A percentile compares a stretch with the other conserved stretches of the same genome.
Evolutionary conservation across 1,284 basidiomycete genomes (phyloP).

Genomic region (Ceratobasidium sp.): DNA sequence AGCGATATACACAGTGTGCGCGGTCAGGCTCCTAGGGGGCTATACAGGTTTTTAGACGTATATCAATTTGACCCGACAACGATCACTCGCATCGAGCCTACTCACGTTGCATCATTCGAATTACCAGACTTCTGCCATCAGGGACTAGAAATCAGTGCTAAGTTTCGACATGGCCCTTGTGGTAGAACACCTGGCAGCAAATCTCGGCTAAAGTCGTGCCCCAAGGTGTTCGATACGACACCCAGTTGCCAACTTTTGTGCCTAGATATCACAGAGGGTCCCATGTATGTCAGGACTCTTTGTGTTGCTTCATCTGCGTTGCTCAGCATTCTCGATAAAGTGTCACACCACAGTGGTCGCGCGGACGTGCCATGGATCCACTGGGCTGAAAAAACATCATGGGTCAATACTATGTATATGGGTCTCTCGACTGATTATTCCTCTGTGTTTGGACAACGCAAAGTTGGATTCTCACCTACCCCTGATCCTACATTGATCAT

Average conservation of each 20-base stretch:
- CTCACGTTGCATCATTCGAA: not conserved
- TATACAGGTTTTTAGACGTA: not conserved
- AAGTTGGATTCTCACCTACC: not conserved
- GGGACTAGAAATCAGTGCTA: too few relatives aligned
- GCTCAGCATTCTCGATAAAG: not conserved
- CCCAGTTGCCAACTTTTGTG: slow-evolving; percentile 7
- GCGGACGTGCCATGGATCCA: not conserved
- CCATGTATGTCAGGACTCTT: not conserved
- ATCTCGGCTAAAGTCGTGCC: too few relatives aligned
- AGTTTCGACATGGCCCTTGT: too few relatives aligned
- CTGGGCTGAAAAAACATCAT: not conserved
- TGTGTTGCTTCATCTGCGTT: not conserved
- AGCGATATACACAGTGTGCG: not conserved
- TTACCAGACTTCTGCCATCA: not conserved
- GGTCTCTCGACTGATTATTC: not conserved
- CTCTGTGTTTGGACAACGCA: not conserved
- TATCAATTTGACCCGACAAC: not conserved
- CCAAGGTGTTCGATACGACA: slow-evolving; percentile 2
- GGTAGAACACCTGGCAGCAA: too few relatives aligned
- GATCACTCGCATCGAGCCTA: not conserved
- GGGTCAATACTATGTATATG: not conserved
- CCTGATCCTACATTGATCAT: not conserved
- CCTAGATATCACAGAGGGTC: not conserved
- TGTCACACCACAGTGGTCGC: not conserved
- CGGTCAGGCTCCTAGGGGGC: not conserved